These are phyloP conservation scores for Ambrosia trifida DNA, from an alignment of 129 eudicot species.

Conservation along the genomic window DNA sequence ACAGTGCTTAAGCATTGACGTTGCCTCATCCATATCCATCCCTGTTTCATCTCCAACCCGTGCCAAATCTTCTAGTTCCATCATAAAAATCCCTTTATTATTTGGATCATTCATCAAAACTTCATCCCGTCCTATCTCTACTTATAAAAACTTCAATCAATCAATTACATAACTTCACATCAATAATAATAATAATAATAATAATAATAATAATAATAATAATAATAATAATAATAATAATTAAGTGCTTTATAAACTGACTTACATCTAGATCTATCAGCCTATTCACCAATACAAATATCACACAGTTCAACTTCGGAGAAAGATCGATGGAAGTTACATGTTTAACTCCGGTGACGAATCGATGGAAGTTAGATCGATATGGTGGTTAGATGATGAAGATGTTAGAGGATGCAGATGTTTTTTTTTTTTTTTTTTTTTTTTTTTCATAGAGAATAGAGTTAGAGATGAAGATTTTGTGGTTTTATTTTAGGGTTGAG, in stretches of 20 bases:
- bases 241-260: neutral
- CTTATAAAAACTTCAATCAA: constrained; percentile 39
- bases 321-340: too few species aligned
- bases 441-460: too few species aligned
- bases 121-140: constrained; percentile 88
- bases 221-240: too few species aligned
- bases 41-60: constrained; percentile 42
- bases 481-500: too few species aligned
- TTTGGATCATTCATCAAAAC: constrained; percentile 62
- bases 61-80: constrained; percentile 78
- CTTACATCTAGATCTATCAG: constrained; percentile 91
- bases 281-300: constrained; percentile 67
- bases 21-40: constrained; percentile 61
- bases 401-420: too few species aligned
- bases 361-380: too few species aligned
- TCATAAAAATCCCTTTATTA: constrained; percentile 75
- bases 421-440: too few species aligned
- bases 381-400: too few species aligned
- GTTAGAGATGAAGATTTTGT: too few species aligned
- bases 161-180: too few species aligned
- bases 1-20: neutral
- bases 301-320: constrained; percentile 61
- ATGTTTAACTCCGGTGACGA: too few species aligned
- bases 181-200: too few species aligned
- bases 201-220: neutral